phyloP scores from a whole-genome alignment of 257 asterid genomes.

The Cinchona pubescens region DNA sequence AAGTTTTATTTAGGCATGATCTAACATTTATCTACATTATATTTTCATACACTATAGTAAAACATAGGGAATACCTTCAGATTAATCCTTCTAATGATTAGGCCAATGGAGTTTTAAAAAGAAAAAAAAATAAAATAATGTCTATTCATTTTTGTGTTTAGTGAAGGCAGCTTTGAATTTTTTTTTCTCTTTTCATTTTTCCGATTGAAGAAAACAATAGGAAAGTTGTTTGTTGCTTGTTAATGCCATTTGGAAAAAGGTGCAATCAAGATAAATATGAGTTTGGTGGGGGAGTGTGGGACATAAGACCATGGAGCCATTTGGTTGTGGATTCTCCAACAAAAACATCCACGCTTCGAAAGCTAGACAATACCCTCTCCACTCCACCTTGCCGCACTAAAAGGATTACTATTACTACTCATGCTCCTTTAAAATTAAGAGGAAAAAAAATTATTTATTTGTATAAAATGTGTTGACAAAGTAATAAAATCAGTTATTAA shows the following conservation, averaged over 20 bases:
- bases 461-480: too few species aligned
- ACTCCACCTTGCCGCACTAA: conserved; percentile 31
- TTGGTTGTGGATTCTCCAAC: conserved; percentile 57
- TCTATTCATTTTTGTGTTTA: not conserved
- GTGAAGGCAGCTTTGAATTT: not conserved
- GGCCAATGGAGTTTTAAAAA: too few species aligned
- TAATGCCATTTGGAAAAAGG: conserved; percentile 8
- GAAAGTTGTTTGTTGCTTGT: not conserved
- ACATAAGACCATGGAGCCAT: conserved; percentile 38
- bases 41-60: not conserved
- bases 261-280: conserved; percentile 11
- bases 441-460: too few species aligned
- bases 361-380: conserved; percentile 29
- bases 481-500: too few species aligned
- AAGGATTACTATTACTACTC: conserved; percentile 5
- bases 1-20: too few species aligned
- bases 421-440: not conserved
- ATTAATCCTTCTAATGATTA: not conserved
- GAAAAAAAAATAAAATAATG: not conserved
- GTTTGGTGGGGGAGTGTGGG: conserved; percentile 33
- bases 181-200: not conserved
- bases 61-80: not conserved
- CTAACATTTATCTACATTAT: not conserved
- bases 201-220: not conserved
- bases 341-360: conserved; percentile 52